Conservation (phyloP, 2,329 filamentous ascomycete species). For the Hypomyces perniciosus region DNA sequence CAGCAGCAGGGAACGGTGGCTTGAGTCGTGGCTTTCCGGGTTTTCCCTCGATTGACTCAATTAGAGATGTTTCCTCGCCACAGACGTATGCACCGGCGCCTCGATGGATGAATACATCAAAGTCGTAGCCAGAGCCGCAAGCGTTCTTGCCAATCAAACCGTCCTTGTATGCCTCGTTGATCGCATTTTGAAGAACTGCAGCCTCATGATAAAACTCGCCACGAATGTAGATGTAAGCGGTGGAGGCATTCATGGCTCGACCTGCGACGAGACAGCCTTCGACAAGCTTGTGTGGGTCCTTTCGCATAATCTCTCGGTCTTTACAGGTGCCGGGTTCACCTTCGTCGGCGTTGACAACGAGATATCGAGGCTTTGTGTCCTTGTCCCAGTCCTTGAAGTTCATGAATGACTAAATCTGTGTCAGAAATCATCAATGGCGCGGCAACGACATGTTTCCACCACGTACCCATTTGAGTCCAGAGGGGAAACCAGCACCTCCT, state of each 20-base stretch:
- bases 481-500: conserved; percentile 96
- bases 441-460: background rate
- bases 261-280: conserved; percentile 95
- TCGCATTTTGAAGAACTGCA: conserved; percentile 84
- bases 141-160: conserved; percentile 98
- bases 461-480: conserved; percentile 95
- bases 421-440: background rate
- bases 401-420: conserved; percentile 78
- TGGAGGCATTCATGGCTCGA: conserved; percentile 96
- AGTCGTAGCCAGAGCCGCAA: conserved; percentile 94
- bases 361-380: conserved; percentile 88
- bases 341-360: conserved; percentile 98
- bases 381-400: conserved; percentile 99
- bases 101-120: conserved; percentile 93
- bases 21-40: conserved; percentile 97
- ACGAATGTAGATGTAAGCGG: conserved; percentile 98
- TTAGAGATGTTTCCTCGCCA: conserved; percentile 95
- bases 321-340: conserved; percentile 99
- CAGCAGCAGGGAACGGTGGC: conserved; percentile 95
- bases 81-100: conserved; percentile 97
- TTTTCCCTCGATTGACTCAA: conserved; percentile 97
- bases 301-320: conserved; percentile 99
- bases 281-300: conserved; percentile 97
- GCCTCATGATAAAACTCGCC: conserved; percentile 98
- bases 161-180: conserved; percentile 94